Base-by-base conservation (phyloP, 495 filamentous ascomycete species). In the Neurospora sp. region DNA sequence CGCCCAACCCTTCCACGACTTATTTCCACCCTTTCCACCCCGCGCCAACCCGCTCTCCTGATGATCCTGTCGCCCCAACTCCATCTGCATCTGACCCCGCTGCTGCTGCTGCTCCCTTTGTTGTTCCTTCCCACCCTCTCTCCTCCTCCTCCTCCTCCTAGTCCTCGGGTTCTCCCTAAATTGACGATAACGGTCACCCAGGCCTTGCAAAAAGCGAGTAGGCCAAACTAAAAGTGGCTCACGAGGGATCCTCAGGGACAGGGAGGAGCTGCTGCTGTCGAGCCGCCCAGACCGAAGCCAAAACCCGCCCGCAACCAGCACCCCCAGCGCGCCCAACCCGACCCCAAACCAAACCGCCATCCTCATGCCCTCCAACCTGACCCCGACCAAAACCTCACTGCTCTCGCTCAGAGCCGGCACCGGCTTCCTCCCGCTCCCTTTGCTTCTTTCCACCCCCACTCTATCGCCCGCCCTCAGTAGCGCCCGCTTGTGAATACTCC, bases 271-370 rank as follows among this genome's bases (percentile, higher is more conserved):
- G 35, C 35, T 35, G 35, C 35, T 37, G 35, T 37, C 35, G 35
- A 37, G 35, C 35, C 35, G 35, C 4, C 35, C 35, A 37, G 4
- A 37, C 35, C 35, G 35, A 37, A 37, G 35, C 35, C 72, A 69
- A 61, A 75, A 76, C 18, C 76, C 20, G 38, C 40, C 71, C 10
- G 76, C 76, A 27, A 76, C 70, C 69, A 81, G 45, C 69, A 87
- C 76, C 10, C 88, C 86, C 38, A 88, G 45, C 18, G 77, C 82
- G 9, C 80, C 78, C 5, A 89, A 73, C 5, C 87, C 90, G 70
- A 88, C 83, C 2, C 84, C 88, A 72, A 89, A 76, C 75, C 89
- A 92, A 45, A 83, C 82, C 3, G 88, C 89, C 3, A 81, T 84
- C 18, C 87, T 82, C 71, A 87, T 91, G 3, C 89, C 89, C 9